Evolutionary conservation across 352 stramenopile genomes (phyloP), one percentile per base, ranked within the genome.

Genomic region (Globisporangium canariense): DNA sequence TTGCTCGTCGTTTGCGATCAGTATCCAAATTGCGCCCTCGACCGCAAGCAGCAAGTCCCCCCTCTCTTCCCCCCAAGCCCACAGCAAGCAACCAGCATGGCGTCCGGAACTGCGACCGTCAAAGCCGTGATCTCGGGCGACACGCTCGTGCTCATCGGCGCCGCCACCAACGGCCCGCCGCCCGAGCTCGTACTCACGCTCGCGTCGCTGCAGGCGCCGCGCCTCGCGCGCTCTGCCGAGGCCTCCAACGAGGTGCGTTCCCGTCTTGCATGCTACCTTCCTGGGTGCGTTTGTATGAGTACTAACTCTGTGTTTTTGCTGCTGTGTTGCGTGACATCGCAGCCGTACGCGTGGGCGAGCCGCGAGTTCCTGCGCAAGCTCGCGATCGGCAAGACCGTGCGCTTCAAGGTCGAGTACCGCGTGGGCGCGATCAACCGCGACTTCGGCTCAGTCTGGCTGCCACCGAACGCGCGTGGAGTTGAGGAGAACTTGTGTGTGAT

Each of bases 81-180:
- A 16, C 4, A 47, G 41, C 18, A 36, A 36, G 30, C 43, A 38
- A 45, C 18, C 49, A 32, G 49, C 46, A 93, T 95, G 86, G 84
- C 86, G 52, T 93, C 87, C 49, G 87, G 87, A 68, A 86, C 82
- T 66, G 96, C 94, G 59, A 97, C 89, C 57, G 97, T 99, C 66
- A 99, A 99, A 76, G 96, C 92, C 58, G 97, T 99, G 58, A 76
- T 99, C 45, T 98, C 92, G 46, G 97, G 97, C 60, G 97, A 99
- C 80, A 99, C 97, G 45, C 77, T 99, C 40, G 82, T 99, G 69
- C 86, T 99, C 56, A 83, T 99, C 49, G 97, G 97, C 50, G 83
- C 88, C 41, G 69, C 80, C 43, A 79, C 73, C 16, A 93, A 91
- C 62, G 92, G 85, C 3, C 87, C 88, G 40, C 90, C 97, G 36